Percentiles rank a stretch among this genome's conserved stretches.
Evolutionary conservation across 164 flowering plant species (phyloP).

Genomic region (Magnolia officinalis): DNA sequence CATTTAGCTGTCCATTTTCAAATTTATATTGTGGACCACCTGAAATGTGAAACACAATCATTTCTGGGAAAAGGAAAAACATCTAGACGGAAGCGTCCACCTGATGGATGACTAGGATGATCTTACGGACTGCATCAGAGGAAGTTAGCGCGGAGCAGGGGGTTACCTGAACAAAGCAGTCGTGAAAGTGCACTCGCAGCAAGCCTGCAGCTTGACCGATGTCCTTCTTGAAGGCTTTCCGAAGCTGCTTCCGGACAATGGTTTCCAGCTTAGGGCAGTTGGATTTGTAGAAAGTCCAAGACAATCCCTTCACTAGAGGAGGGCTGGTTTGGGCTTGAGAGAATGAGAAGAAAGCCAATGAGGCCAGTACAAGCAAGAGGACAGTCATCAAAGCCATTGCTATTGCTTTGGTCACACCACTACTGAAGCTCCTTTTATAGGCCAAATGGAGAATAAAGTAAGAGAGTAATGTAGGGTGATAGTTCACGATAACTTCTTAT

Average conservation of each 20-base stretch:
- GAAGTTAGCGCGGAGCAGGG: not conserved
- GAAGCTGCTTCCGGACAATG: slow-evolving; percentile 39
- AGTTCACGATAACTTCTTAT: too few relatives aligned
- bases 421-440: not conserved
- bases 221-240: slow-evolving; percentile 42
- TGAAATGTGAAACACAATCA: too few relatives aligned
- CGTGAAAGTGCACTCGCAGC: slow-evolving; percentile 74
- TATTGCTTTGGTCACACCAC: not conserved
- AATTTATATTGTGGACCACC: too few relatives aligned
- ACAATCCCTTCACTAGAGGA: slow-evolving; percentile 47
- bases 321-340: slow-evolving; percentile 18
- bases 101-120: too few relatives aligned
- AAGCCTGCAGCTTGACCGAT: slow-evolving; percentile 65
- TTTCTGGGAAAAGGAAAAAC: too few relatives aligned
- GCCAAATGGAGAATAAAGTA: not conserved
- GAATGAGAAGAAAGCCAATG: not conserved
- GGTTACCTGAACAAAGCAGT: slow-evolving; percentile 71
- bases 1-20: too few relatives aligned
- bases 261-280: slow-evolving; percentile 55
- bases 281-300: slow-evolving; percentile 45
- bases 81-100: too few relatives aligned
- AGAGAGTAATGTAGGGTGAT: too few relatives aligned
- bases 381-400: not conserved
- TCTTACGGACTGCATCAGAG: not conserved
- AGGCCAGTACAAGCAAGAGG: not conserved